These are phyloP conservation scores for Penicillium hesseltinei DNA, from an alignment of 2,329 filamentous ascomycete species.

Conservation along the genomic window DNA sequence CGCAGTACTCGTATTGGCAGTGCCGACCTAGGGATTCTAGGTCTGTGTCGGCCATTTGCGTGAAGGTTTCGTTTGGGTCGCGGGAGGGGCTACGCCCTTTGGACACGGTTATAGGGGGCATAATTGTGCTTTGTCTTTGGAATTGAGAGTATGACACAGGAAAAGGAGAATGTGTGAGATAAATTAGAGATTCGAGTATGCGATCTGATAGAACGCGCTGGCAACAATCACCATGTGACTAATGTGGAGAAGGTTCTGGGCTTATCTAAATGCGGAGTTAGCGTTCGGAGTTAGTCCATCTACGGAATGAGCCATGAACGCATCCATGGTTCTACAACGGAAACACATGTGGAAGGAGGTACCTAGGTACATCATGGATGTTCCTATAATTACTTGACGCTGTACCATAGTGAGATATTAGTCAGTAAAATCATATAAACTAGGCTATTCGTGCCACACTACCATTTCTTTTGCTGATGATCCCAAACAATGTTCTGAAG, in stretches of 20 bases:
- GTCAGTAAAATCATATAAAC: neutral
- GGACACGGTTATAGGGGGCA: constrained; percentile 28
- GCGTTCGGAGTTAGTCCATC: neutral
- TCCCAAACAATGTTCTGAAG: neutral
- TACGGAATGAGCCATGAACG: neutral
- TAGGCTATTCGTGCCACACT: neutral
- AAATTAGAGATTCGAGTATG: constrained; percentile 6
- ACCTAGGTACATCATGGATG: too few relatives aligned
- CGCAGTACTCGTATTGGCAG: constrained; percentile 88
- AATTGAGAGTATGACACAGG: neutral
- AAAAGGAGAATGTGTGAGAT: neutral
- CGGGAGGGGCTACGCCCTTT: constrained; percentile 18
- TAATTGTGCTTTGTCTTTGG: constrained; percentile 6
- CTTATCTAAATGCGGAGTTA: constrained; percentile 17
- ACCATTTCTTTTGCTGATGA: neutral
- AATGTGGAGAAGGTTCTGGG: constrained; percentile 26
- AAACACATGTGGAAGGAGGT: too few relatives aligned
- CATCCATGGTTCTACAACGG: neutral
- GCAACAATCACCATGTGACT: constrained; percentile 19
- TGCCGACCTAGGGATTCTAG: constrained; percentile 83
- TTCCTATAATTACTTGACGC: too few relatives aligned
- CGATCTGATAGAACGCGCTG: constrained; percentile 19
- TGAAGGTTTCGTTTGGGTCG: constrained; percentile 30
- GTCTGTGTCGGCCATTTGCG: constrained; percentile 60
- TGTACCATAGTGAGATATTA: neutral